Conservation (phyloP, 1,284 basidiomycete species). For the Puccinia hordei region DNA sequence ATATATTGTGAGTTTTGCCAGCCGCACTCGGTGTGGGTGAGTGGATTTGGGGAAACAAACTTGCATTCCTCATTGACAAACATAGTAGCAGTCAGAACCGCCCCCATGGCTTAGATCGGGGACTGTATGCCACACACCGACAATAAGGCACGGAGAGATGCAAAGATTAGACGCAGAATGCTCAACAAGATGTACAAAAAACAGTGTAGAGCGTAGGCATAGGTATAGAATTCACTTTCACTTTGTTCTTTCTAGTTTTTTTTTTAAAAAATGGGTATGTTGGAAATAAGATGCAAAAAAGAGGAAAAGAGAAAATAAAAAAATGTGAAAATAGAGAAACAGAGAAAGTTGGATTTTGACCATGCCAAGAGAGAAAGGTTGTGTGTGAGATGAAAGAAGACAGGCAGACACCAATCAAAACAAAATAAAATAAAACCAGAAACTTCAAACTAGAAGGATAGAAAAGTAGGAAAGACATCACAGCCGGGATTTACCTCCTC, state of each 20-base stretch:
- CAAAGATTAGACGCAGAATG: too few species aligned
- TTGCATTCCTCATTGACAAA: too few species aligned
- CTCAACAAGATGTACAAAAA: background rate
- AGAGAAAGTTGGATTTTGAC: background rate
- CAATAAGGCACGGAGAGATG: too few species aligned
- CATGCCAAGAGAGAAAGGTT: conserved; percentile 1
- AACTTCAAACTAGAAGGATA: background rate
- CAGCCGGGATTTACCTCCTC: background rate
- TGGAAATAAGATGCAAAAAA: background rate
- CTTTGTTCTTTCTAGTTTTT: background rate
- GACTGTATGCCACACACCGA: too few species aligned
- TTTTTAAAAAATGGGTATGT: background rate
- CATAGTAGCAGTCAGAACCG: too few species aligned
- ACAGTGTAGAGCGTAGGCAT: background rate
- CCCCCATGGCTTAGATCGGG: too few species aligned
- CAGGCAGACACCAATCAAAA: background rate
- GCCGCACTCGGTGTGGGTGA: too few species aligned
- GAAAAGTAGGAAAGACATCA: background rate
- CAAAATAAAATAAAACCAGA: background rate
- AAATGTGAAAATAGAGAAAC: background rate
- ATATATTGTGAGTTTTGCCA: too few species aligned
- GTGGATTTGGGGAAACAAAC: too few species aligned
- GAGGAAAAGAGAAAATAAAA: background rate
- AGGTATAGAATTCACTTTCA: background rate
- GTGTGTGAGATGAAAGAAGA: background rate